Base-by-base conservation (phyloP, 2,329 filamentous ascomycete genomes). In the Fusarium lateritium region DNA sequence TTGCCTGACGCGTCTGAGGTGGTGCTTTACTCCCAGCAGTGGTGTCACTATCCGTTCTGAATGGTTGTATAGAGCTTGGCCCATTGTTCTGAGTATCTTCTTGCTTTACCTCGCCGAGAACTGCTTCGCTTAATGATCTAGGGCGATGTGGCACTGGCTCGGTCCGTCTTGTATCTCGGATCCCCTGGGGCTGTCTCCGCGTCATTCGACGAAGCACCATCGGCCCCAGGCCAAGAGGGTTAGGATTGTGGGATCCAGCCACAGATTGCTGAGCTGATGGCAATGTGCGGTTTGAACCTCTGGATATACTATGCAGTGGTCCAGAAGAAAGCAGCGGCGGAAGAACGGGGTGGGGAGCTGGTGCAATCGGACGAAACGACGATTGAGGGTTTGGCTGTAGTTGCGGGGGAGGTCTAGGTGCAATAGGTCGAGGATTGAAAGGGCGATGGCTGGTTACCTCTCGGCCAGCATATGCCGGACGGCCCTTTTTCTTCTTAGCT, bases 401-500 rank as follows among this genome's bases (percentile, higher is more conserved):
- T 13, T 65, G 62, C 11, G 64, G 42, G 5, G 76, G 74, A 22
- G 77, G 76, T 13, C 43, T 70, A 34, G 78, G 79, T 11, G 77
- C 77, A 7, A 79, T 71, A 17, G 70, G 73, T 42, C 78, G 77
- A 9, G 80, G 79, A 19, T 78, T 69, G 14, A 76, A 67, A 14
- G 79, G 75, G 19, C 69, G 74, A 7, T 77, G 71, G 49, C 76
- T 71, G 14, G 69, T 54, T 52, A 73, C 77, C 15, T 76, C 80
- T 67, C 80, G 83, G 56, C 84, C 83, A 14, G 80, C 79, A 56
- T 83, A 80, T 13, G 83, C 80, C 6, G 83, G 83, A 39, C 83
- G 79, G 3, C 83, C 83, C 62, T 83, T 79, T 72, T 84, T 84
- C 68, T 79, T 83, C n/a, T 76, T 64, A 3, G 56, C 46, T 13